These are phyloP conservation scores for Gnomoniopsis smithogilvyi DNA, from an alignment of 2,329 filamentous ascomycete genomes.

Conservation along the genomic window DNA sequence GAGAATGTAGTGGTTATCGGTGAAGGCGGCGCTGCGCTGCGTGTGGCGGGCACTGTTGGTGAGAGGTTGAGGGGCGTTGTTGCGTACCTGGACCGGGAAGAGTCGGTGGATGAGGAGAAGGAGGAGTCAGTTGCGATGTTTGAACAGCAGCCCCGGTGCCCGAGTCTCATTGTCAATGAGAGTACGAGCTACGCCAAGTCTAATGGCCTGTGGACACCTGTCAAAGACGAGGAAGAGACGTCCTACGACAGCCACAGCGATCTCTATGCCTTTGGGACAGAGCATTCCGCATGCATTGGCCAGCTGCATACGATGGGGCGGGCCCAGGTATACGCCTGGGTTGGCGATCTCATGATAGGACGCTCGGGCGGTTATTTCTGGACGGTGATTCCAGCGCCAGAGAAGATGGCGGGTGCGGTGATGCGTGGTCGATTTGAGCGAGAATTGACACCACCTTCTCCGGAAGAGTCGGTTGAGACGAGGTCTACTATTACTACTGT, in stretches of 20 bases:
- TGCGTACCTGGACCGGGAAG: background rate
- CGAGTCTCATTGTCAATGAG: constrained; percentile 8
- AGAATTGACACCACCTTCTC: background rate
- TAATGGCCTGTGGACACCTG: constrained; percentile 6
- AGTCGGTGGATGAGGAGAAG: background rate
- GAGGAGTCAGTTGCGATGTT: background rate
- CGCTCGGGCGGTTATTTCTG: background rate
- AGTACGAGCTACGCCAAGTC: background rate
- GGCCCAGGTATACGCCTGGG: constrained; percentile 20
- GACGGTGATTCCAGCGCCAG: background rate
- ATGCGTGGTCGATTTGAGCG: background rate
- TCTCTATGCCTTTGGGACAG: background rate
- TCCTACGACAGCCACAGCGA: background rate
- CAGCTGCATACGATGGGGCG: background rate
- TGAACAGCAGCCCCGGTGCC: background rate
- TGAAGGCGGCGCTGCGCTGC: background rate
- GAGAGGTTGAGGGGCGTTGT: constrained; percentile 6
- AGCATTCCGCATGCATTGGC: background rate
- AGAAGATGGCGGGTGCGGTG: background rate
- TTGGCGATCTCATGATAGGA: constrained; percentile 19
- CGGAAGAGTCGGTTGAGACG: background rate
- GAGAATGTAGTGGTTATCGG: constrained; percentile 57
- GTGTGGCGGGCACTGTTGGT: background rate
- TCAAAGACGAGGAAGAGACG: background rate
- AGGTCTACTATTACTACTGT: background rate